phyloP scores from a whole-genome alignment of 208 protist genomes.

The Spongospora subterranea region DNA sequence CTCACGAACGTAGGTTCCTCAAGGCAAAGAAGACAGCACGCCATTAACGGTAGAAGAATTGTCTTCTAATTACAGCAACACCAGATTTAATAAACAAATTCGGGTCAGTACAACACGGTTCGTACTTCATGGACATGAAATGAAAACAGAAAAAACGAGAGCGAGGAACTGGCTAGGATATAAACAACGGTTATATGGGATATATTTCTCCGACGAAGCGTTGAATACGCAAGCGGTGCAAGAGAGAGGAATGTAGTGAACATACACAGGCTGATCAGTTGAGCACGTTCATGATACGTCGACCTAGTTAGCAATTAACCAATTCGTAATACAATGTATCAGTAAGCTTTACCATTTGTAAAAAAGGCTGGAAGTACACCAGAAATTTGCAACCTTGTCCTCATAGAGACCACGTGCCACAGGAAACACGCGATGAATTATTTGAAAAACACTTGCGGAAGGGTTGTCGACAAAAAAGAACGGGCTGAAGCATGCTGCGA shows the following conservation, averaged over 20 bases:
- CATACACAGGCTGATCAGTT: background rate
- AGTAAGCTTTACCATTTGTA: conserved; percentile 64
- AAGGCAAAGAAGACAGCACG: background rate
- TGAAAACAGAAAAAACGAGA: conserved; percentile 59
- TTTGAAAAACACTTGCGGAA: background rate
- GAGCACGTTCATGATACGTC: background rate
- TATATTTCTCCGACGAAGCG: too few species aligned
- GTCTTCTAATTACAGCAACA: conserved; percentile 32
- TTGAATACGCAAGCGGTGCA: background rate
- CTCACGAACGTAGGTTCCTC: background rate
- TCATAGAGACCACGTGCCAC: conserved; percentile 83
- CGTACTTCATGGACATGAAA: conserved; percentile 55
- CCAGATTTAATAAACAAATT: background rate
- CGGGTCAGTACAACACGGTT: background rate
- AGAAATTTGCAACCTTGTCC: conserved; percentile 90
- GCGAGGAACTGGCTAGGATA: background rate
- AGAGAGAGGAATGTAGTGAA: conserved; percentile 8
- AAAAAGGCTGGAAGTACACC: conserved; percentile 77
- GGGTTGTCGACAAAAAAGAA: background rate
- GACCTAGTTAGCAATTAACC: background rate
- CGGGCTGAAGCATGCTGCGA: conserved; percentile 8
- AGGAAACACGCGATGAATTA: conserved; percentile 82
- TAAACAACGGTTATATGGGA: background rate
- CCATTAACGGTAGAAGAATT: background rate
- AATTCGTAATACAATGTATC: too few species aligned